phyloP scores from a whole-genome alignment of 768 basidiomycete species.

The Kwoniella europaea region DNA sequence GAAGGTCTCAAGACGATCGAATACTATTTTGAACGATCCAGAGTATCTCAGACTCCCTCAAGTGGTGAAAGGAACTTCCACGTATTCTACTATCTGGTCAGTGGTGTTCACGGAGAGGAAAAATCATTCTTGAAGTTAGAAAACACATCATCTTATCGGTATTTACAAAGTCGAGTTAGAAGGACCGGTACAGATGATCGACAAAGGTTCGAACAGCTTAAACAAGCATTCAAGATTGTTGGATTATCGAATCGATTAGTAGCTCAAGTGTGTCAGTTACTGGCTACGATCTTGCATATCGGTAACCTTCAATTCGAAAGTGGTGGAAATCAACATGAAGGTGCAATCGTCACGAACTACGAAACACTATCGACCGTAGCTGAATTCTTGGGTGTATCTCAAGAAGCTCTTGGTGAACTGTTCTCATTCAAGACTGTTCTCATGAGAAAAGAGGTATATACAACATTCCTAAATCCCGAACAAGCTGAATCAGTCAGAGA shows the following conservation, averaged over 20 bases:
- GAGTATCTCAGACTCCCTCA: conserved; percentile 77
- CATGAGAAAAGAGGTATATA: conserved; percentile 95
- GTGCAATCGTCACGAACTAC: conserved; percentile 85
- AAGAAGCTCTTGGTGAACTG: conserved; percentile 68
- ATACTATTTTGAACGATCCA: conserved; percentile 90
- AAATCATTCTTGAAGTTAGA: conserved; percentile 81
- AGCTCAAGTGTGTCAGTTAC: conserved; percentile 90
- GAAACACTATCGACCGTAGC: conserved; percentile 82
- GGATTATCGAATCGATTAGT: conserved; percentile 92
- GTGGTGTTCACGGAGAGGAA: conserved; percentile 87
- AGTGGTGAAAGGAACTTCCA: conserved; percentile 93
- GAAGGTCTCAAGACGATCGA: conserved; percentile 92
- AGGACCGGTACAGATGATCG: conserved; percentile 71
- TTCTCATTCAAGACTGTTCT: conserved; percentile 91
- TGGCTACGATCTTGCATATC: conserved; percentile 94
- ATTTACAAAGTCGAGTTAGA: conserved; percentile 74
- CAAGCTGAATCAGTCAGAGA: conserved; percentile 91
- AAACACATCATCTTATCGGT: conserved; percentile 81
- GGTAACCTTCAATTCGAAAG: conserved; percentile 88
- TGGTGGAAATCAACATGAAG: conserved; percentile 81
- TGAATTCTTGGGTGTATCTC: conserved; percentile 84
- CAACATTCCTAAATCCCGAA: conserved; percentile 92
- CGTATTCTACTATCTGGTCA: conserved; percentile 94
- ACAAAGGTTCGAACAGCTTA: conserved; percentile 89
- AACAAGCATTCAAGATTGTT: conserved; percentile 87